Evolutionary conservation across 148 eudicot genomes (phyloP).

Genomic region (Euryodendron excelsum): DNA sequence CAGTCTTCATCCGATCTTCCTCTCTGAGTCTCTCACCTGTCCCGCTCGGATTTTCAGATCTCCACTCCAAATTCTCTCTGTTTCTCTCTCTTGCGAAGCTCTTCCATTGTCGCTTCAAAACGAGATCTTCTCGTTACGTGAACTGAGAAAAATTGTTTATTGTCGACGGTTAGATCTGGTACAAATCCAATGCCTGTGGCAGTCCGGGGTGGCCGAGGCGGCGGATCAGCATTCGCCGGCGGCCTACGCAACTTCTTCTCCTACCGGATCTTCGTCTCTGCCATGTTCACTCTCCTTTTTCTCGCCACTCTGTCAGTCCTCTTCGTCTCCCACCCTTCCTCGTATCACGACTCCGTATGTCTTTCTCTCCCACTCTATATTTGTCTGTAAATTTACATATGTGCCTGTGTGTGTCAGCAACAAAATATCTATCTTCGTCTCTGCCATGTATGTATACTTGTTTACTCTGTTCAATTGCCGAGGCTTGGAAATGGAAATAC

Average conservation of each 20-base stretch:
- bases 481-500: not conserved
- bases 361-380: not conserved
- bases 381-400: not conserved
- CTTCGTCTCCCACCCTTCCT: slow-evolving; percentile 55
- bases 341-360: slow-evolving; percentile 53
- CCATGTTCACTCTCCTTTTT: slow-evolving; percentile 74
- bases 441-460: too few relatives aligned
- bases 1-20: not conserved
- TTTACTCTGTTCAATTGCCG: not conserved
- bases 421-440: not conserved
- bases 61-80: not conserved
- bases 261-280: slow-evolving; percentile 79
- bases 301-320: slow-evolving; percentile 75
- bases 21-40: not conserved
- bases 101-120: not conserved
- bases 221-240: slow-evolving; percentile 43
- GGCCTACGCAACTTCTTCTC: slow-evolving; percentile 59
- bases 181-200: slow-evolving; percentile 55
- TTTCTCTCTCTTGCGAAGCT: not conserved
- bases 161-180: slow-evolving; percentile 8
- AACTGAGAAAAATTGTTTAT: not conserved
- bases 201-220: slow-evolving; percentile 64
- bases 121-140: not conserved
- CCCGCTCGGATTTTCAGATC: not conserved
- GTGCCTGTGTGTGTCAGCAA: not conserved